Evolutionary conservation across 225 moss, liverwort and hornwort species (phyloP), one percentile per base, ranked within the genome.

Genomic region (Lunularia cruciata): DNA sequence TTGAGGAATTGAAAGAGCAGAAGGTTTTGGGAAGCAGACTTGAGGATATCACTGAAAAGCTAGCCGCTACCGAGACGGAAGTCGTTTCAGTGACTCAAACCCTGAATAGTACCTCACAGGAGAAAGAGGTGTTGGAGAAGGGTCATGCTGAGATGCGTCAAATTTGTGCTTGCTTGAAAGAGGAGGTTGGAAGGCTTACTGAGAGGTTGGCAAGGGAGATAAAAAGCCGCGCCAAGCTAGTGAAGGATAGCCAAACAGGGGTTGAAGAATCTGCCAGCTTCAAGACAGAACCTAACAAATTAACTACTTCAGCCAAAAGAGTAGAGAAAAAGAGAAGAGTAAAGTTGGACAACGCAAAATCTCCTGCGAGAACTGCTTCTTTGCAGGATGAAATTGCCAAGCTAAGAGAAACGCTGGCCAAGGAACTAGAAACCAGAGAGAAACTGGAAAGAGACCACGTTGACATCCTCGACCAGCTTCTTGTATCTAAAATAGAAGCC

Each of bases 381-480:
- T 56, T 73, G n/a, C 38, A 70, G 7, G 36, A 47, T 40, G 73
- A 78, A 25, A 47, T 61, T 35, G 43, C 23, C 38, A 36, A 19
- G 63, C 33, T 72, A 45, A 73, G 45, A 20, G 60, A 45, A 72
- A 68, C 20, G 0, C 63, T 73, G 36, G 23, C 31, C 2, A 56
- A 36, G 38, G 73, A 69, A 56, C 46, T 54, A 2, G 63, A 73
- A 37, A 57, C 20, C 5, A 78, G 62, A 27, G 20, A 36, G 7
- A 56, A 73, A 48, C 32, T 68, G 28, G 68, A 68, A 46, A 68
- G 31, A 7, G 58, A 73, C 30, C 53, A 72, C 37, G 9, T 18
- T 55, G 31, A 63, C 28, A 55, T 68, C 61, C 62, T 68, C 45
- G 23, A 67, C 27, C 33, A 62, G 25, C 38, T 68, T 54, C 22